Percentiles rank a stretch among this genome's conserved stretches.
phyloP scores from a whole-genome alignment of 371 early-diverging fungal genomes.

The Mucor racemosus region DNA sequence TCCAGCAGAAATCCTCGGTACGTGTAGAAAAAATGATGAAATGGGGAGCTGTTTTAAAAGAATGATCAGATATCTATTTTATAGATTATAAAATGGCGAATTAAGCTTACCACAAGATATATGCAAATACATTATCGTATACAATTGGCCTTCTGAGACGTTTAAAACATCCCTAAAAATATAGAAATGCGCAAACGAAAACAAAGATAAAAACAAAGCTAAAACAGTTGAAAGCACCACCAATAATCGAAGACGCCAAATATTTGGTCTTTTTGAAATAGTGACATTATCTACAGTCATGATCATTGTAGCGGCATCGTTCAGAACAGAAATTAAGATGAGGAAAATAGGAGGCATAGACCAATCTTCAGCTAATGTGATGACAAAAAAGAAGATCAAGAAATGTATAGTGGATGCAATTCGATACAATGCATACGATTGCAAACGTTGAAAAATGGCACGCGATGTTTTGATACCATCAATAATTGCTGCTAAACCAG shows the following conservation, averaged over 20 bases:
- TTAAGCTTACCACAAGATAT: conserved; percentile 75
- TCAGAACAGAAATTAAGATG: conserved; percentile 82
- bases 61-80: too few relatives aligned
- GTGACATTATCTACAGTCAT: conserved; percentile 89
- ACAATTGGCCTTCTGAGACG: conserved; percentile 46
- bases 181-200: conserved; percentile 87
- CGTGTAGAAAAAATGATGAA: conserved; percentile 96
- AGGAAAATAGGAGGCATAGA: conserved; percentile 79
- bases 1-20: conserved; percentile 85
- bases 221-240: conserved; percentile 77
- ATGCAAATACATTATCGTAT: conserved; percentile 88
- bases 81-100: too few relatives aligned
- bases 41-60: conserved; percentile 75
- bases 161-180: conserved; percentile 66
- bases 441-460: conserved; percentile 90
- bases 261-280: conserved; percentile 81
- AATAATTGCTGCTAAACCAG: conserved; percentile 87
- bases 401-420: conserved; percentile 93
- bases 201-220: conserved; percentile 68
- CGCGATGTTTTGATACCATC: conserved; percentile 85
- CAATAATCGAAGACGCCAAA: conserved; percentile 86
- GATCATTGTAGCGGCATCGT: conserved; percentile 90
- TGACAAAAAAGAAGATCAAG: conserved; percentile 88
- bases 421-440: conserved; percentile 89
- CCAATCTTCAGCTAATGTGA: conserved; percentile 81